Evolutionary conservation across 208 protist genomes (phyloP), one percentile per base, ranked within the genome.

Genomic region (Crithidia expoeki): DNA sequence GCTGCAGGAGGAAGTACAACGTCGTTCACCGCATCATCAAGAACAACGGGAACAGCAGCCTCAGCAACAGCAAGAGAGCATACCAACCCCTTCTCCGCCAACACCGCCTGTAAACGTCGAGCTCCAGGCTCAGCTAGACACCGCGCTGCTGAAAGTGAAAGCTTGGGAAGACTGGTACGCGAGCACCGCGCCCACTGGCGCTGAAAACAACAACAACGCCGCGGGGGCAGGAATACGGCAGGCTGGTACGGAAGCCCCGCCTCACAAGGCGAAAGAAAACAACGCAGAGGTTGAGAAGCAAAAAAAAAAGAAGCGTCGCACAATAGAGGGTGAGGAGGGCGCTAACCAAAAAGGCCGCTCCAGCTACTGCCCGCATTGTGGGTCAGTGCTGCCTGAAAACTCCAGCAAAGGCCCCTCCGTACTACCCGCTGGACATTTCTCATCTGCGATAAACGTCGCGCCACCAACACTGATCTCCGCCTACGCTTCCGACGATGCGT

Each of bases 91-190:
- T 4, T 11, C 55, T 34, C 23, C 56, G 23, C 21, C 36, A 3
- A 42, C 44, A 42, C 2, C n/a, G 38, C 34, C 33, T 30, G 23
- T 16, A 1, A 3, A 33, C 4, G 38, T 46, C 0, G 61, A 56
- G 19, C 59, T 90, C 36, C 53, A 74, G 25, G 42, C 57, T 36
- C 68, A 81, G 33, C 72, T 91, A 47, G 62, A 46, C 42, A 47
- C 42, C 23, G 74, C 79, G 4, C 72, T 80, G 28, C 67, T 64
- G 2, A 91, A 91, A 49, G 44, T 91, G 63, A 57, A 77, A 33
- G 85, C 85, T 28, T 91, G 85, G 85, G 85, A 91, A 60, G 67
- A 61, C 27, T 91, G 85, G 85, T 91, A 85, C 46, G 50, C 46
- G 34, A 82, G 30, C 42, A 59, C 58, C 34, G 21, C 36, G 11